Evolutionary conservation across 2,329 filamentous ascomycete species (phyloP), one percentile per base, ranked within the genome.

Genomic region (Monosporascus sp.): DNA sequence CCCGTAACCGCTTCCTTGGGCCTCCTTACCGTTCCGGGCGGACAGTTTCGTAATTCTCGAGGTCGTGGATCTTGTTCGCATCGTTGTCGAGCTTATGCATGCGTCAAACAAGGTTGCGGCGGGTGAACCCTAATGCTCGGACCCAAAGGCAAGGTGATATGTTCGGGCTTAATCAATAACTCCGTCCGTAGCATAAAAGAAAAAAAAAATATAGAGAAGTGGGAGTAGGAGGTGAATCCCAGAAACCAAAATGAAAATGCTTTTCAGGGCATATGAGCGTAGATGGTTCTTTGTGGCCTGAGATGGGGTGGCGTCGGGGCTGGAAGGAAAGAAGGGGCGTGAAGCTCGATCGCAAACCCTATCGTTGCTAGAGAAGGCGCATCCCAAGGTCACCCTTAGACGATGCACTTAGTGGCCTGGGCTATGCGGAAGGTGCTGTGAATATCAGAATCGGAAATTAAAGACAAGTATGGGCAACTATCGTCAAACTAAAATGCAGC

Each of bases 391-490:
- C 37, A 39, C 37, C 37, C 17, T 7, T 15, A 18, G 9, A 7
- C 17, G 7, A n/a, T 18, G 2, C 18, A 41, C 38, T 11, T 8
- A 41, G 3, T 41, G 38, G 17, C 18, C 17, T 41, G 18, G 17
- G 17, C 38, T 18, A 41, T 11, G 18, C 17, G 38, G 38, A 41
- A 41, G 17, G 38, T 41, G 17, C 38, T n/a, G 18, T 5, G 31
- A 14, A 35, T 14, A 35, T 35, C 31, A 35, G 31, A 35, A 35
- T 35, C 9, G 31, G 31, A 9, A 46, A 41, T 41, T n/a, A 41
- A 48, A 50, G 36, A 51, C 35, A 53, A 49, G 18, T 53, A 44
- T 48, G 47, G 48, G 37, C 53, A 50, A 50, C 54, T 53, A 53
- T 53, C 45, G n/a, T 31, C 43, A 31, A 51, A 47, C 44, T 49